Base-by-base conservation (phyloP, 305 asterid genomes). In the Fraxinus paxiana region DNA sequence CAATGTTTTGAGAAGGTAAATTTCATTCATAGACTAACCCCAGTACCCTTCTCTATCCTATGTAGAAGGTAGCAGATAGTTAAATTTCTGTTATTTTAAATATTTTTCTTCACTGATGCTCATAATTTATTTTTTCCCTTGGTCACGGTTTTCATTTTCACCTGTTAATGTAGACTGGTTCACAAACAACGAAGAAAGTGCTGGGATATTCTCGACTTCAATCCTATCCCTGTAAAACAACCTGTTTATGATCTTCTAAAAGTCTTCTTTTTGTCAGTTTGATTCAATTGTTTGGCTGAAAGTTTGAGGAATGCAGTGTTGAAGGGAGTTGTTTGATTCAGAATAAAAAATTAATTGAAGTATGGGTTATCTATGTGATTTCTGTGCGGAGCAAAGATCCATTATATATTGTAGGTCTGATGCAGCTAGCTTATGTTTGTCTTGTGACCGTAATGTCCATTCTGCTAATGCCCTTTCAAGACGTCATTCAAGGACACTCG, bases 381-480 rank as follows among this genome's bases (percentile, higher is more conserved):
- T 85, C 83, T 91, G 95, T 77, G 88, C 77, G 82, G 90, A 83
- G 37, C 89, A 87, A 84, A 84, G 87, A 82, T 86, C 95, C 34
- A 79, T 86, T 28, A 86, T 91, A 12, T 88, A 87, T 78, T 91
- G 93, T 78, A 87, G 88, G 54, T 88, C 95, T 67, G 95, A 91
- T 82, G 88, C 90, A 48, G 95, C 95, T 56, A 85, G 90, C 15
- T 86, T 91, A 70, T 91, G 95, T 65, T 81, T 91, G 65, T 87
- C 95, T 56, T 91, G 95, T 75, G 95, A 91, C 73, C 89, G 88
- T 20, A 90, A 80, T 63, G 86, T 91, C 75, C 95, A 91, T 85
- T 91, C 92, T 59, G 95, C 95, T 74, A 91, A 90, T 82, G 84
- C 89, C 75, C 90, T 91, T 82, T 88, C 95, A 22, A 89, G 82